A percentile compares a stretch with the other conserved stretches of the same genome.
These are phyloP conservation scores for Claviceps fusiformis DNA, from an alignment of 2,329 filamentous ascomycete genomes.

Conservation along the genomic window DNA sequence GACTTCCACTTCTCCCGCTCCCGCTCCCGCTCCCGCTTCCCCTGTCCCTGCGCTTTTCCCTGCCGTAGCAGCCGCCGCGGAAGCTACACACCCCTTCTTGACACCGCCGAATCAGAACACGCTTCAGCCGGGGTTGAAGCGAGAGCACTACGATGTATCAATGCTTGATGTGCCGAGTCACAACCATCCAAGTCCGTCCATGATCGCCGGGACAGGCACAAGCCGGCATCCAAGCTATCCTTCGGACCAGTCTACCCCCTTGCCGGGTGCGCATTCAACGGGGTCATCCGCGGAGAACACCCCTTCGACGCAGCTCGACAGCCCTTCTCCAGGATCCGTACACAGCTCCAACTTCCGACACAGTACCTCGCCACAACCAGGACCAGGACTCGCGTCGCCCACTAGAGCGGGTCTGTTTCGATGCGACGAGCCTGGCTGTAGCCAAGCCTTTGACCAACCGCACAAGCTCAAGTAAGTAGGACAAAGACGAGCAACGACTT, in stretches of 20 bases:
- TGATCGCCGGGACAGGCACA: conserved; percentile 10
- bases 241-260: conserved; percentile 30
- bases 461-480: conserved; percentile 42
- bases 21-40: neutral
- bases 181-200: conserved; percentile 12
- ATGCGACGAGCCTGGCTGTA: conserved; percentile 24
- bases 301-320: conserved; percentile 32
- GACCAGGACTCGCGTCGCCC: conserved; percentile 15
- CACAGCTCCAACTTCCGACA: conserved; percentile 23
- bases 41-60: conserved; percentile 10
- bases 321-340: conserved; percentile 26
- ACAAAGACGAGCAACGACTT: conserved; percentile 7
- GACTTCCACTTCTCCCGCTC: conserved; percentile 4
- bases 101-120: conserved; percentile 11
- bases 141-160: conserved; percentile 10
- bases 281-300: conserved; percentile 29
- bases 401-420: conserved; percentile 15
- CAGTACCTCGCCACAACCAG: conserved; percentile 22
- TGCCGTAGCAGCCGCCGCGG: conserved; percentile 7
- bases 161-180: conserved; percentile 15
- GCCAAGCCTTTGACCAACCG: conserved; percentile 38
- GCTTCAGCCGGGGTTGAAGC: conserved; percentile 4
- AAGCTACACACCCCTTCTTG: conserved; percentile 14
- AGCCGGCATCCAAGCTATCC: conserved; percentile 20
- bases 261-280: conserved; percentile 24